Evolutionary conservation across 2,329 filamentous ascomycete species (phyloP).

Genomic region (Pseudofabraea citricarpa): DNA sequence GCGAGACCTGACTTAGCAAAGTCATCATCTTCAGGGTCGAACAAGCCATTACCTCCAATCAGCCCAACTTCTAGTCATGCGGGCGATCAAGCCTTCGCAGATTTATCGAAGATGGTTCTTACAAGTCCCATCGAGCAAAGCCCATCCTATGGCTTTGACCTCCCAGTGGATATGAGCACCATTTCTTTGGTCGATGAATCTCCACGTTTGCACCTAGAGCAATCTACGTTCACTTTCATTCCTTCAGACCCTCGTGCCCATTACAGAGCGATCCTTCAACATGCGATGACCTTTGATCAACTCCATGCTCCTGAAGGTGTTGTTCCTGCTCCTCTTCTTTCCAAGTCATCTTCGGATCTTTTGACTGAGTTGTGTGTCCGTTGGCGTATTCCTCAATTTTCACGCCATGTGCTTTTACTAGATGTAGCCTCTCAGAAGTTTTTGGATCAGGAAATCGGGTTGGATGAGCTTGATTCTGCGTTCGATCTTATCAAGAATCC

Average conservation of each 20-base stretch:
- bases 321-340: slow-evolving; percentile 44
- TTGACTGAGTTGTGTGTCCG: slow-evolving; percentile 79
- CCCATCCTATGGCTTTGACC: slow-evolving; percentile 34
- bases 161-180: slow-evolving; percentile 27
- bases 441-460: slow-evolving; percentile 72
- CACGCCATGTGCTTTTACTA: slow-evolving; percentile 73
- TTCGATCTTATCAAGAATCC: slow-evolving; percentile 79
- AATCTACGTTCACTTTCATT: slow-evolving; percentile 80
- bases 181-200: slow-evolving; percentile 23
- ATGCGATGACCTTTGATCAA: slow-evolving; percentile 64
- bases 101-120: slow-evolving; percentile 47
- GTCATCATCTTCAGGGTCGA: slow-evolving; percentile 33
- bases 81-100: slow-evolving; percentile 42
- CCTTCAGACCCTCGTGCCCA: slow-evolving; percentile 77
- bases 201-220: slow-evolving; percentile 38
- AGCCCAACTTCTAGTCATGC: slow-evolving; percentile 35
- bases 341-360: slow-evolving; percentile 75
- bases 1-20: slow-evolving; percentile 83
- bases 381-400: slow-evolving; percentile 85
- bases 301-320: slow-evolving; percentile 47
- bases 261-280: slow-evolving; percentile 77
- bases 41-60: slow-evolving; percentile 55
- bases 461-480: slow-evolving; percentile 76
- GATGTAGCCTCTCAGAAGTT: slow-evolving; percentile 86
- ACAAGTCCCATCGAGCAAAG: slow-evolving; percentile 38